Evolutionary conservation across 768 basidiomycete species (phyloP).

Genomic region (Tylopilus plumbeoviolaceoides): DNA sequence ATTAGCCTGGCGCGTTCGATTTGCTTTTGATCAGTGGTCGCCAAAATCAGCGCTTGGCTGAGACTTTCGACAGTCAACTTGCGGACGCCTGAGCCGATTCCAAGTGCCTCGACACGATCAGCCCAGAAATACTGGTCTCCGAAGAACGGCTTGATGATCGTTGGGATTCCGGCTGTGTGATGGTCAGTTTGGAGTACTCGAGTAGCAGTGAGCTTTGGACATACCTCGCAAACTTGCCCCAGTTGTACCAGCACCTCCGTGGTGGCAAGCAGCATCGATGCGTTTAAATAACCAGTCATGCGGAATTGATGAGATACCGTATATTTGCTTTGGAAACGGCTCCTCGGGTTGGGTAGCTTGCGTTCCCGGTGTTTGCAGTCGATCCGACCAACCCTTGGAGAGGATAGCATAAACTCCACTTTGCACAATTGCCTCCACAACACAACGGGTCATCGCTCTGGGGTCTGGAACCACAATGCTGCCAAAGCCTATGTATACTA

Average conservation of each 20-base stretch:
- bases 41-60: constrained; percentile 70
- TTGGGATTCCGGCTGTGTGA: constrained; percentile 78
- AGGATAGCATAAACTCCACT: constrained; percentile 91
- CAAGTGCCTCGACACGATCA: constrained; percentile 94
- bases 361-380: constrained; percentile 62
- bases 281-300: constrained; percentile 95
- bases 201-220: constrained; percentile 13
- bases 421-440: constrained; percentile 81
- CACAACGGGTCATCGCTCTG: constrained; percentile 83
- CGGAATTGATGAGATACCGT: constrained; percentile 79
- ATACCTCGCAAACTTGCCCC: constrained; percentile 89
- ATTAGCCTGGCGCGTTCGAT: constrained; percentile 79
- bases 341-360: constrained; percentile 63
- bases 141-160: constrained; percentile 96
- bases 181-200: constrained; percentile 2
- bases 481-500: constrained; percentile 97
- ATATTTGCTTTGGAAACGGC: constrained; percentile 74
- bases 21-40: constrained; percentile 87
- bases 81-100: constrained; percentile 82
- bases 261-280: constrained; percentile 97
- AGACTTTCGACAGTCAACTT: constrained; percentile 80
- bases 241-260: constrained; percentile 95
- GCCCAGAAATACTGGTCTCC: constrained; percentile 99
- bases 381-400: constrained; percentile 97
- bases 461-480: constrained; percentile 97